These are phyloP conservation scores for Biscutella laevigata DNA, from an alignment of 441 rosid species.

Conservation along the genomic window DNA sequence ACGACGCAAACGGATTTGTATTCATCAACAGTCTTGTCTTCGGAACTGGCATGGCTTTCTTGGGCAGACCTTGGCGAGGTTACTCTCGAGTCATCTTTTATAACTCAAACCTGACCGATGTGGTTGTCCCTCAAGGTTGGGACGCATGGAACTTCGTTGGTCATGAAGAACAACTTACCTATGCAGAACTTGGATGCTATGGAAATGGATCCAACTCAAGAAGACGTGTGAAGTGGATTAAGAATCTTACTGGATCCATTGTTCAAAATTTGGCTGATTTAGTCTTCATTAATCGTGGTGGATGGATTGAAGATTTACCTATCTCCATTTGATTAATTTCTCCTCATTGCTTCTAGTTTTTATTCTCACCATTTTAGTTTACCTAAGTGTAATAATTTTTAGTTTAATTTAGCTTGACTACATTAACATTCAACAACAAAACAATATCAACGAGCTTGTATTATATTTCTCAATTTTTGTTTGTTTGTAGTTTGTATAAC, in stretches of 20 bases:
- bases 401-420: no score
- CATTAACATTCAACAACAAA: no score
- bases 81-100: conserved; percentile 61
- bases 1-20: conserved; percentile 53
- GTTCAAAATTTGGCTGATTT: conserved; percentile 28
- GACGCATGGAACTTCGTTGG: conserved; percentile 39
- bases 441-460: no score
- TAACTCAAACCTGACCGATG: conserved; percentile 31
- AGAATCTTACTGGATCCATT: conserved; percentile 15
- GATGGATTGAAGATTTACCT: conserved; percentile 25
- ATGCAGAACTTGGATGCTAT: conserved; percentile 38
- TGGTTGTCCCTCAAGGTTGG: conserved; percentile 61
- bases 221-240: conserved; percentile 49
- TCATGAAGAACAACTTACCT: conserved; percentile 37
- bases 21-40: conserved; percentile 45
- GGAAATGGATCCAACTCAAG: conserved; percentile 49
- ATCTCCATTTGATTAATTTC: conserved; percentile 7
- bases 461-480: no score
- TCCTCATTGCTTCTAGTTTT: background rate
- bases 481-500: no score
- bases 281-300: conserved; percentile 32
- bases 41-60: conserved; percentile 39
- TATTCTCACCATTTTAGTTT: no score
- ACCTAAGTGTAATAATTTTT: no score
- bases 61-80: conserved; percentile 75